Conservation (phyloP, 768 basidiomycete species). For the Gelatoporia subvermispora region DNA sequence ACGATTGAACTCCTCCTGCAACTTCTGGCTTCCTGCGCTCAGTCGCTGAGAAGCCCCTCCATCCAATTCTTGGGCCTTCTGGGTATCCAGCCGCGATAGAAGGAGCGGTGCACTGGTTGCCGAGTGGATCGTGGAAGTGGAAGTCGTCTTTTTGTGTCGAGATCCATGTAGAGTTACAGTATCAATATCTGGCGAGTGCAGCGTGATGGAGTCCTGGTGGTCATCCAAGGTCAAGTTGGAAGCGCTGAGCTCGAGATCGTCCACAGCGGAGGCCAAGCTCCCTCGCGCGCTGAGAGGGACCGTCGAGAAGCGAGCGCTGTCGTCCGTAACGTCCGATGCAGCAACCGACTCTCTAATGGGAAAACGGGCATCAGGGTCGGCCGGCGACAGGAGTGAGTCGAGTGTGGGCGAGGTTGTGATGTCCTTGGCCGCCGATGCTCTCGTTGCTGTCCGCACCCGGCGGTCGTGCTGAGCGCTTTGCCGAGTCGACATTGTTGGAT, state of each 20-base stretch:
- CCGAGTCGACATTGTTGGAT: too few species aligned
- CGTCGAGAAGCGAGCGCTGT: constrained; percentile 47
- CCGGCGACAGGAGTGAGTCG: constrained; percentile 27
- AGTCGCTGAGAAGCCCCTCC: constrained; percentile 33
- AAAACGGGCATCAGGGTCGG: constrained; percentile 17
- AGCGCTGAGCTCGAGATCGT: constrained; percentile 23
- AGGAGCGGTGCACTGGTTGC: constrained; percentile 49
- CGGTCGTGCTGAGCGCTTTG: too few species aligned
- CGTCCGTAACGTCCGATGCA: constrained; percentile 63
- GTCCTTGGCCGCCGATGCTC: too few species aligned
- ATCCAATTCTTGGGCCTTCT: constrained; percentile 32
- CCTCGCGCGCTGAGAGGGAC: constrained; percentile 37
- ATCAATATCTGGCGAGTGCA: constrained; percentile 7
- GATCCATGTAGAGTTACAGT: constrained; percentile 17
- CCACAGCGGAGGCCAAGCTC: constrained; percentile 23
- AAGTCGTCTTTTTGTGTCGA: constrained; percentile 58
- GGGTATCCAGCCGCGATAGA: constrained; percentile 47
- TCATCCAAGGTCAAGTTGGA: constrained; percentile 19
- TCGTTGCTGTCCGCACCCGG: too few species aligned
- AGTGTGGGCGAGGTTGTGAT: constrained; percentile 13
- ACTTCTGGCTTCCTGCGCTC: constrained; percentile 60
- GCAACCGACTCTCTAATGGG: constrained; percentile 37
- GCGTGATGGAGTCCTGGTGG: constrained; percentile 26
- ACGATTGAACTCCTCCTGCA: constrained; percentile 74
- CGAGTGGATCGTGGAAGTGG: constrained; percentile 53